These are phyloP conservation scores for Penicillium bovifimosum DNA, from an alignment of 495 filamentous ascomycete genomes.

Conservation along the genomic window DNA sequence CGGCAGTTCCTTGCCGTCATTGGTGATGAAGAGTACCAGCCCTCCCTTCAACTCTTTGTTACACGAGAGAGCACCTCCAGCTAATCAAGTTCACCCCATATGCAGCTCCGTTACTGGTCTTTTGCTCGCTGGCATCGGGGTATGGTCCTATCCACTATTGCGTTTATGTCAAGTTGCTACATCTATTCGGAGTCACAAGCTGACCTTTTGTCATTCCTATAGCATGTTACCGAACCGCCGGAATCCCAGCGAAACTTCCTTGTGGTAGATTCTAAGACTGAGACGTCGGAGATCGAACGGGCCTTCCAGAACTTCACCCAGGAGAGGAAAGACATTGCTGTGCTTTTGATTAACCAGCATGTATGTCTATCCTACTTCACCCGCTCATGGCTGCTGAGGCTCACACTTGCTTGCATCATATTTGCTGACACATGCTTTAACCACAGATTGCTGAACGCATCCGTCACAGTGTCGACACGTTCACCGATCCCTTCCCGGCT, in stretches of 20 bases:
- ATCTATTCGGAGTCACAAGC: not conserved
- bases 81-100: conserved; percentile 27
- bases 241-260: conserved; percentile 95
- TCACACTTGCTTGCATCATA: not conserved
- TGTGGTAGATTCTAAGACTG: conserved; percentile 89
- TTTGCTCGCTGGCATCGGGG: conserved; percentile 89
- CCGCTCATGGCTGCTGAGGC: not conserved
- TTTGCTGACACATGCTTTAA: not conserved
- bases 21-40: conserved; percentile 78
- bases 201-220: not conserved
- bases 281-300: conserved; percentile 78
- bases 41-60: not conserved
- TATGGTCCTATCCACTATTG: conserved; percentile 42
- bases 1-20: conserved; percentile 96
- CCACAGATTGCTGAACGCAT: conserved; percentile 86
- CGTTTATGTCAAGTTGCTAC: not conserved
- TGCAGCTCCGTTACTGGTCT: conserved; percentile 89
- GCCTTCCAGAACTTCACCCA: conserved; percentile 86
- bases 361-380: conserved; percentile 44
- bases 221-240: conserved; percentile 75
- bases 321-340: conserved; percentile 90
- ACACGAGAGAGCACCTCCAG: not conserved
- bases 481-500: conserved; percentile 50
- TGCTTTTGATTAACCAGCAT: conserved; percentile 96
- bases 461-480: conserved; percentile 60